Evolutionary conservation across 768 basidiomycete genomes (phyloP), one percentile per base, ranked within the genome.

Genomic region (Boletellus sp.): DNA sequence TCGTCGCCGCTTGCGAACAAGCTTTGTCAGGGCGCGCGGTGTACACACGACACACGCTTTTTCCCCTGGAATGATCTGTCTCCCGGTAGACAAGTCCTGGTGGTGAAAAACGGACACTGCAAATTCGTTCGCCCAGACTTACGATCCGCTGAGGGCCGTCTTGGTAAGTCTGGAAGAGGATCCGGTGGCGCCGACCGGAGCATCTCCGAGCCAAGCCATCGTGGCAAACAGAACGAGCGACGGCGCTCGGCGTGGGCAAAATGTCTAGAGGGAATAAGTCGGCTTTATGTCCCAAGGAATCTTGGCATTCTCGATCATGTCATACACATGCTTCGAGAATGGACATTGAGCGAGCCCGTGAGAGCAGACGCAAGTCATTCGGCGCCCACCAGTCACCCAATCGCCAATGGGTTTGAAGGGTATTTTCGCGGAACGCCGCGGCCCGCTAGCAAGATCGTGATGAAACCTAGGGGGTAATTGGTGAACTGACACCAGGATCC

Each of bases 1-100:
- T 31, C 50, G 48, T 61, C 46, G 4, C 55, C 52, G 50, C 52
- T 24, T 23, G 42, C 24, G 16, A n/a, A n/a, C n/a, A n/a, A n/a
- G n/a, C n/a, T n/a, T n/a, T n/a, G n/a, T n/a, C n/a, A n/a, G n/a
- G n/a, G n/a, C n/a, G n/a, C n/a, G n/a, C n/a, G 50, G 13, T 13
- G 48, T 20, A 20, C 38, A 8, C 11, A 10, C 9, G n/a, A 26
- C 23, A 4, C 52, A 9, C 34, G 62, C 68, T 48, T 72, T 75
- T 43, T 65, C 65, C 37, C 67, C 73, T 17, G 67, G 59, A 35
- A 76, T 72, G 10, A 71, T 57, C 1, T 69, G 68, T 2, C 72
- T 8, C 28, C 28, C n/a, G 28, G 7, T 28, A 28, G 28, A 28
- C 8, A 26, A 8, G 8, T 8, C 28, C 28, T 8, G 28, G 28